Evolutionary conservation across 192 early-diverging fungal species (phyloP).

Genomic region (Lunasporangiospora selenospora): DNA sequence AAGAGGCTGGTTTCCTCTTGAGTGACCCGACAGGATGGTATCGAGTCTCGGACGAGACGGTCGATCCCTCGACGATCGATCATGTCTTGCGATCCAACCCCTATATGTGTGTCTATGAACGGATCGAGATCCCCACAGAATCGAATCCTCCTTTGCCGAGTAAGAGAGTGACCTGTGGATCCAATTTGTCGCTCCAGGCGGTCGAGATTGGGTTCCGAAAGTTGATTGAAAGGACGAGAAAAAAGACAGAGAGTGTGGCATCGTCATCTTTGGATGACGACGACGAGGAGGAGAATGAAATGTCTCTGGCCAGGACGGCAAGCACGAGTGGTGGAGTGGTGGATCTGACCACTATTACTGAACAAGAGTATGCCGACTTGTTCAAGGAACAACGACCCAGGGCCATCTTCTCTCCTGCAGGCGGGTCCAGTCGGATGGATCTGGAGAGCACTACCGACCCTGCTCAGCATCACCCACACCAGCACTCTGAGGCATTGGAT

Average conservation of each 20-base stretch:
- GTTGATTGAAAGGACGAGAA: background rate
- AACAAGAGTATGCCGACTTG: slow-evolving; percentile 21
- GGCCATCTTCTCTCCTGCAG: no score
- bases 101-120: slow-evolving; percentile 76
- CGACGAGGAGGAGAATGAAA: background rate
- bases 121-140: slow-evolving; percentile 31
- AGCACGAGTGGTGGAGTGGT: slow-evolving; percentile 7
- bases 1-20: slow-evolving; percentile 34
- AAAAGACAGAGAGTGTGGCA: background rate
- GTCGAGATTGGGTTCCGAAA: slow-evolving; percentile 31
- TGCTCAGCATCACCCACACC: slow-evolving; percentile 3
- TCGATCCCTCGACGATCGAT: slow-evolving; percentile 61
- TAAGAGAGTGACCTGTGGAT: no score
- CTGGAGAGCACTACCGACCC: no score
- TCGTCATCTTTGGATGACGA: background rate
- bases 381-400: slow-evolving; percentile 33
- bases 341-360: slow-evolving; percentile 21
- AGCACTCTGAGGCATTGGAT: slow-evolving; percentile 3
- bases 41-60: slow-evolving; percentile 72
- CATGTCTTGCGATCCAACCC: slow-evolving; percentile 75
- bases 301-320: background rate
- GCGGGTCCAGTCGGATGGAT: no score
- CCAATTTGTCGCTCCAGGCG: slow-evolving; percentile 32
- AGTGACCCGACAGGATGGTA: slow-evolving; percentile 56
- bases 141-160: no score